Conservation (phyloP, 305 asterid genomes). For the Solanum hybrid region DNA sequence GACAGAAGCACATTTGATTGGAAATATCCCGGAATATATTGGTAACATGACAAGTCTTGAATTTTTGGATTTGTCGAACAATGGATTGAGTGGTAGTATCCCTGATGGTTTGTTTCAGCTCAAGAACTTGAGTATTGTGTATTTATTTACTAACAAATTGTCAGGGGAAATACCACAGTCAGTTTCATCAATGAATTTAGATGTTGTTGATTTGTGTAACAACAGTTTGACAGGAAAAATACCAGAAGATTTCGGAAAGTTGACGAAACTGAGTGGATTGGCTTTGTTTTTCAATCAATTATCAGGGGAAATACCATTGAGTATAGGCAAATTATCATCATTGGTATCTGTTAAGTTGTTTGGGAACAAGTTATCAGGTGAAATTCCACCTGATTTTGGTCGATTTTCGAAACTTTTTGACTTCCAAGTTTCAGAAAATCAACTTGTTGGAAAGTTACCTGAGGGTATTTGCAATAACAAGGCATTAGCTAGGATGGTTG, state of each 20-base stretch:
- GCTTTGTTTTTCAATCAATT: constrained; percentile 44
- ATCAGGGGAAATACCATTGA: constrained; percentile 55
- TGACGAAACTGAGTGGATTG: constrained; percentile 43
- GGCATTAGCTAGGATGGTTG: constrained; percentile 34
- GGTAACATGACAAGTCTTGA: constrained; percentile 48
- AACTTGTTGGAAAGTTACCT: constrained; percentile 47
- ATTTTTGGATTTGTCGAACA: constrained; percentile 40
- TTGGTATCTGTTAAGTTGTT: constrained; percentile 26
- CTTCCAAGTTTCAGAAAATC: constrained; percentile 46
- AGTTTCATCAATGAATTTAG: constrained; percentile 29
- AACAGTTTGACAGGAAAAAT: constrained; percentile 53
- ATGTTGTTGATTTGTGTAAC: constrained; percentile 46
- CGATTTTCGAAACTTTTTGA: constrained; percentile 32
- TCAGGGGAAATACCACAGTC: constrained; percentile 52
- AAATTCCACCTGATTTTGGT: constrained; percentile 67
- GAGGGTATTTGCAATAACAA: constrained; percentile 43
- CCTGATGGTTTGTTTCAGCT: constrained; percentile 49
- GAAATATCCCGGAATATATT: constrained; percentile 55
- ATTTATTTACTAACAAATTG: constrained; percentile 36
- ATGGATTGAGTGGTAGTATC: constrained; percentile 44
- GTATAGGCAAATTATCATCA: constrained; percentile 44
- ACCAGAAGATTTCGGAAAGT: constrained; percentile 52
- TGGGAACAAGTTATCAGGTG: constrained; percentile 54
- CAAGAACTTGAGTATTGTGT: constrained; percentile 24
- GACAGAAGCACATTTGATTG: constrained; percentile 30